Evolutionary conservation across 495 filamentous ascomycete species (phyloP).

Genomic region (Pseudoneurospora amorphoporcata): DNA sequence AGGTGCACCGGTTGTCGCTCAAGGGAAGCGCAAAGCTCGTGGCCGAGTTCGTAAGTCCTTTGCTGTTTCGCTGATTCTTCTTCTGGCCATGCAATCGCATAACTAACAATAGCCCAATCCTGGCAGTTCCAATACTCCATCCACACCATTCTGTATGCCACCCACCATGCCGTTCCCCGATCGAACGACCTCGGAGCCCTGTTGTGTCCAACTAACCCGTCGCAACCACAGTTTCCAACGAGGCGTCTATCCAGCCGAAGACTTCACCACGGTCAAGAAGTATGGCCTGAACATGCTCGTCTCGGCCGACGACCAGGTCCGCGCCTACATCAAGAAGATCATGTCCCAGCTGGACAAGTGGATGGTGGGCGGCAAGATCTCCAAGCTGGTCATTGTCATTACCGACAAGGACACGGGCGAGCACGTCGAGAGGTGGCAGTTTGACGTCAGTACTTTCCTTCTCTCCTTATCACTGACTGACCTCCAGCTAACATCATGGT

Average conservation of each 20-base stretch:
- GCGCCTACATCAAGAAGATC: slow-evolving; percentile 97
- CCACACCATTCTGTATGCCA: slow-evolving; percentile 69
- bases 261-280: slow-evolving; percentile 97
- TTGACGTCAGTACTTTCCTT: slow-evolving; percentile 56
- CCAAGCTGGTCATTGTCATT: slow-evolving; percentile 90
- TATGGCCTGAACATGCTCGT: slow-evolving; percentile 99
- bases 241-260: slow-evolving; percentile 94
- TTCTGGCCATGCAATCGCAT: neutral
- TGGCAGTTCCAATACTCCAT: slow-evolving; percentile 91
- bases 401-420: slow-evolving; percentile 94
- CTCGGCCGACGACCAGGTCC: slow-evolving; percentile 92
- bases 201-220: neutral
- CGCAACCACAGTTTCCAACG: slow-evolving; percentile 64
- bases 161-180: slow-evolving; percentile 18
- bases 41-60: slow-evolving; percentile 86
- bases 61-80: too few relatives aligned
- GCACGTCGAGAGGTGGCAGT: slow-evolving; percentile 94
- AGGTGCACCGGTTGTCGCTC: slow-evolving; percentile 85
- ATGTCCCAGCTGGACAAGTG: slow-evolving; percentile 93
- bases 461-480: too few relatives aligned
- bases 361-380: slow-evolving; percentile 94
- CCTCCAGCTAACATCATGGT: too few relatives aligned
- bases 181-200: neutral
- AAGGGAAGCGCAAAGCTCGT: slow-evolving; percentile 91
- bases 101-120: slow-evolving; percentile 1